Base-by-base conservation (phyloP, 805 yeast species). In the Cyberlindnera suaveolens region DNA sequence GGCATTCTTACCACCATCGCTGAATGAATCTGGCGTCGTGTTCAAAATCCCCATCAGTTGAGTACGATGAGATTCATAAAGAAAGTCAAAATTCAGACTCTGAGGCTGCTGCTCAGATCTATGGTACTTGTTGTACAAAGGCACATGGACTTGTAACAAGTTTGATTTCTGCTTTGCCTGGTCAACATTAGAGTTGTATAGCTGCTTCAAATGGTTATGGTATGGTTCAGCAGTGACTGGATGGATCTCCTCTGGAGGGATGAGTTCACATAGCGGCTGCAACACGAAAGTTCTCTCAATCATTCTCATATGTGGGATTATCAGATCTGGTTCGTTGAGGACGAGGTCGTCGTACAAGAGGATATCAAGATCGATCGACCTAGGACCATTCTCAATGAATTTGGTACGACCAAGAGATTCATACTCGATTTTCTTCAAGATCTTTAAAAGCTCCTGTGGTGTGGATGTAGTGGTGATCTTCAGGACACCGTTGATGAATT, bases 1-100 rank as follows among this genome's bases (percentile, higher is more conserved):
- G 2, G 67, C 54, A 27, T 68, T 57, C 15, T 57, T 57, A 1
- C 93, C 88, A 2, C 96, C 98, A 62, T 93, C 99, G 36, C 96
- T 85, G 60, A 93, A 93, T 2, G 96, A 89, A 62, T 93, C 97
- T 0, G 97, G 96, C 0, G 99, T 93, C 17, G 84, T 74, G 56
- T 93, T 93, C 49, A 93, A 63, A 38, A 93, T 82, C 1, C 88
- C 93, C 99, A 93, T 93, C 36, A 89, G 59, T 40, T 71, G 64
- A 0, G 97, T 87, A n/a, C 65, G 66, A 6, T 68, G 58, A 5
- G 66, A 61, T 35, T 70, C 63, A 16, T 65, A 60, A 18, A 69
- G 47, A 3, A 73, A 67, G 54, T 80, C 83, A 51, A 74, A 72
- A 30, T 61, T 61, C 36, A 72, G 49, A 38, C 57, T 58, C 36